A percentile compares a stretch with the other conserved stretches of the same genome.
phyloP scores from a whole-genome alignment of 257 asterid genomes.

The Solanum chiquidenum region DNA sequence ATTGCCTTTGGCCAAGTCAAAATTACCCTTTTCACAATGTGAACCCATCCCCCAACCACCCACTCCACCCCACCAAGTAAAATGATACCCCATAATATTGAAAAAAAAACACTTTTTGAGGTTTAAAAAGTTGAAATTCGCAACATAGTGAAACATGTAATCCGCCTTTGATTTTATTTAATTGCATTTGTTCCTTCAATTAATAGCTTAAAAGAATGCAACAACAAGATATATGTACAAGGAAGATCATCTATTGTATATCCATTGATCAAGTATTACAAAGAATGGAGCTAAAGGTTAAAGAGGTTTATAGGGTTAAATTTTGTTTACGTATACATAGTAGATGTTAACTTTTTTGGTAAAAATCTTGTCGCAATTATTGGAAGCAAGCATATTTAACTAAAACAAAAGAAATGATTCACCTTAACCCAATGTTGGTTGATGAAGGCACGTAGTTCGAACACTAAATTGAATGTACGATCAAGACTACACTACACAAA shows the following conservation, averaged over 20 bases:
- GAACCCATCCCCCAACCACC: neutral
- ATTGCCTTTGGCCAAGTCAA: neutral
- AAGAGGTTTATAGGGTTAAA: neutral
- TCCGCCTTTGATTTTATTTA: neutral
- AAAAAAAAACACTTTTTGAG: neutral
- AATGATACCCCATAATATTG: neutral
- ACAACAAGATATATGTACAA: no score
- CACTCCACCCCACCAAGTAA: neutral
- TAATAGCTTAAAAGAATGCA: neutral
- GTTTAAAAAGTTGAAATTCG: neutral
- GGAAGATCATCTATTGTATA: neutral
- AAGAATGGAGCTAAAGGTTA: neutral
- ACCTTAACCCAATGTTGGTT: neutral
- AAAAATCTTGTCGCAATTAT: neutral
- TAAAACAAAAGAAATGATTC: neutral
- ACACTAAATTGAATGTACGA: no score
- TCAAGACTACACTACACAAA: no score
- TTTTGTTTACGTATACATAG: neutral
- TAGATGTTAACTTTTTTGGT: neutral
- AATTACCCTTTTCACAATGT: neutral
- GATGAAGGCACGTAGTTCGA: neutral
- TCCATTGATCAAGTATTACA: neutral
- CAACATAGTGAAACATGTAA: neutral
- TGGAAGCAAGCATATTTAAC: neutral
- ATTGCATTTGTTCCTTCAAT: rapidly evolving